Percentiles rank a stretch among this genome's conserved stretches.
Evolutionary conservation across 1,139 yeast species (phyloP).

Genomic region (Yamadazyma dushanensis): DNA sequence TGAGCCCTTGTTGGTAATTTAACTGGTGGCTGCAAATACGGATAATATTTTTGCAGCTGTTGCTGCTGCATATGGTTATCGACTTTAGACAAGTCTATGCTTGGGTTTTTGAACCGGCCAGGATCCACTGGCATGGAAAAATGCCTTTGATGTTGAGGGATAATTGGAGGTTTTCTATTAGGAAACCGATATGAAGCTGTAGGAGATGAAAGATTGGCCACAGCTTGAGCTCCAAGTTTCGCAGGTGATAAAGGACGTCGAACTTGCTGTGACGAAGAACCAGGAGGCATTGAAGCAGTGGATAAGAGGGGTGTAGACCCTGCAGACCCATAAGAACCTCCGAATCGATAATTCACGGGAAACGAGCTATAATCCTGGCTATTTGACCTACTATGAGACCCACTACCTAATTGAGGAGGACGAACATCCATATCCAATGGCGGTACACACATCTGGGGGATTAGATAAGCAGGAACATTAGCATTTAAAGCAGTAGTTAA

Average conservation of each 20-base stretch:
- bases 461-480: conserved; percentile 64
- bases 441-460: conserved; percentile 62
- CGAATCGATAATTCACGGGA: conserved; percentile 17
- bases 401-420: background rate
- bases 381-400: conserved; percentile 13
- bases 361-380: conserved; percentile 14
- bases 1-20: conserved; percentile 1
- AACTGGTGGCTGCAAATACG: background rate
- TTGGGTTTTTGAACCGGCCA: conserved; percentile 10
- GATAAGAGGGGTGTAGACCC: conserved; percentile 8
- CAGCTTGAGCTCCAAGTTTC: conserved; percentile 71
- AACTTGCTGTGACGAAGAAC: background rate
- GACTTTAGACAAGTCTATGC: conserved; percentile 17
- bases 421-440: conserved; percentile 10
- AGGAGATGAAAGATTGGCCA: conserved; percentile 51
- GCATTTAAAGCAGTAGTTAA: conserved; percentile 61
- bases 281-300: conserved; percentile 4
- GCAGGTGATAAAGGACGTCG: conserved; percentile 56
- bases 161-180: conserved; percentile 16
- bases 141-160: conserved; percentile 41
- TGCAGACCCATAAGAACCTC: conserved; percentile 10
- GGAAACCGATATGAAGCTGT: conserved; percentile 29
- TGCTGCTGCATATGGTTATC: conserved; percentile 12
- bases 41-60: conserved; percentile 5
- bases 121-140: conserved; percentile 43